phyloP scores from a whole-genome alignment of 73 alveolate species.

The Uronychia binucleata region DNA sequence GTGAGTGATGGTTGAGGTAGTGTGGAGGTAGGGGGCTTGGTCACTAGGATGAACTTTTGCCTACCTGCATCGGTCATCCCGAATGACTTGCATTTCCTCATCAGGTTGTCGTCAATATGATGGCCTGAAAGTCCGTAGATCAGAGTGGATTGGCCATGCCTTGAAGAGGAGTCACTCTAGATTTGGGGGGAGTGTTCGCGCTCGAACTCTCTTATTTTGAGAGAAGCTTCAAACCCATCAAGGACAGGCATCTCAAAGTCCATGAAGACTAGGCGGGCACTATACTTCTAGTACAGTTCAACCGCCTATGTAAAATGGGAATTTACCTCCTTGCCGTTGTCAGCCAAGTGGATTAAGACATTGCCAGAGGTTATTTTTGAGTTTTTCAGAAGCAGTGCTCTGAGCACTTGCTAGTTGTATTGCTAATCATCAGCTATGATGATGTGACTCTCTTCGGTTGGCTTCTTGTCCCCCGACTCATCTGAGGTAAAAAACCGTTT shows the following conservation, averaged over 20 bases:
- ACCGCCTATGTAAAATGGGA: neutral
- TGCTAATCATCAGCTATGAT: neutral
- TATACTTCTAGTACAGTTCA: neutral
- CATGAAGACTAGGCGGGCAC: neutral
- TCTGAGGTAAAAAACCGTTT: too few relatives aligned
- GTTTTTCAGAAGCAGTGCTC: neutral
- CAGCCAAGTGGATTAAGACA: neutral
- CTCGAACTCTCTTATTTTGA: neutral
- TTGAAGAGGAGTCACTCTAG: neutral
- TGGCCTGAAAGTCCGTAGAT: neutral
- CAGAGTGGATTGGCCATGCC: neutral
- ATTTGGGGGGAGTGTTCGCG: too few relatives aligned
- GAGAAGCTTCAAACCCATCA: slow-evolving; percentile 2
- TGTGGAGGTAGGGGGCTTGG: too few relatives aligned
- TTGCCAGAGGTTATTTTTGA: neutral
- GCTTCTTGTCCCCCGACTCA: neutral
- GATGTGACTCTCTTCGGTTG: neutral
- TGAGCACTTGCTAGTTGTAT: neutral
- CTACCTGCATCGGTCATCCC: neutral
- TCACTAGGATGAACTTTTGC: too few relatives aligned
- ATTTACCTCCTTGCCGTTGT: slow-evolving; percentile 1
- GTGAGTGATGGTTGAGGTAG: too few relatives aligned
- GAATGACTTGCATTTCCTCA: neutral
- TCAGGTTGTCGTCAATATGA: neutral
- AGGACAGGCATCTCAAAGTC: slow-evolving; percentile 5